Base-by-base conservation (phyloP, 306 rosid species). In the Clitoria ternatea region DNA sequence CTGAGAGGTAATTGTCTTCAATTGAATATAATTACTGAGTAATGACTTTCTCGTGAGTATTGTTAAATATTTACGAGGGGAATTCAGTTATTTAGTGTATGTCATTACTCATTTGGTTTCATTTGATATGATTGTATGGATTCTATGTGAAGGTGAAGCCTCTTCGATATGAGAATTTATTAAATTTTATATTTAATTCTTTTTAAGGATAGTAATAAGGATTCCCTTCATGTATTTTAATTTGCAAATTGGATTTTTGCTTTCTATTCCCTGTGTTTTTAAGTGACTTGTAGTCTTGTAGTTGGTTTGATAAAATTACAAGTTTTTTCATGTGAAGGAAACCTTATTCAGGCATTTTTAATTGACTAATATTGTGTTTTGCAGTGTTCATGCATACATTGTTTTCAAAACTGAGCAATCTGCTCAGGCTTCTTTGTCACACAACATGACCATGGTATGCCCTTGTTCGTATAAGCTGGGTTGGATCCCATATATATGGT, bases 401-500 rank as follows among this genome's bases (percentile, higher is more conserved):
- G 97, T 94, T 70, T 94, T 91, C 79, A 85, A 85, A 79, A 69
- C 84, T 0, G 95, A 77, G 75, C 69, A 90, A 76, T 80, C 92
- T 3, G 96, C 97, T 1, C 86, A 89, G 82, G 91, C 90, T 81
- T 85, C 99, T 40, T 77, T 94, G 85, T 67, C 92, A 11, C 87
- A 89, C 82, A 94, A 94, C 74, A 85, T 94, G 97, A 78, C 95
- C 35, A 75, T 91, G 92, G 99, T 94, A 87, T 60, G 76, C 23
- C 74, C 66, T 47, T 53, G 65, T 77, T 35, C 43, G 61, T 14
- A 57, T 26, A 26, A 19, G 27, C 61, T 57, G 17, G 7, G 10
- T 53, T 74, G 65, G 59, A 18, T 49, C 35, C 6, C 6, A 14
- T 56, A 49, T 14, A 4, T 57, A 4, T 49, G 23, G 17, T 30